Conservation (phyloP, 306 rosid species). For the Ziziphus jujuba region DNA sequence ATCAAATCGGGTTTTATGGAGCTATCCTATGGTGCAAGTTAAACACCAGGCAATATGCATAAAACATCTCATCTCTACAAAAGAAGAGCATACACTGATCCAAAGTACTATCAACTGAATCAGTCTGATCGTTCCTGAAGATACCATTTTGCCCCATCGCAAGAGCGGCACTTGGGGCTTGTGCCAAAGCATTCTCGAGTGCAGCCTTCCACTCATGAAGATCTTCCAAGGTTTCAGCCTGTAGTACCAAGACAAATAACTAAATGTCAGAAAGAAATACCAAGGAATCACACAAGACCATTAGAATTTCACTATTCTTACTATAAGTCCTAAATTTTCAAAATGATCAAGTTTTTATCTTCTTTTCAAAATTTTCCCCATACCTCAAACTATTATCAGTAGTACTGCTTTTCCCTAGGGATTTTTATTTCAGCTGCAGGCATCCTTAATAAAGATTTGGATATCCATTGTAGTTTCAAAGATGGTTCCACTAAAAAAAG, state of each 20-base stretch:
- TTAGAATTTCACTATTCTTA: not conserved
- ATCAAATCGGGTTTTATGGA: slow-evolving; percentile 14
- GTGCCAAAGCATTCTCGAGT: slow-evolving; percentile 80
- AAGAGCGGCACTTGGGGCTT: slow-evolving; percentile 68
- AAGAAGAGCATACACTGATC: slow-evolving; percentile 66
- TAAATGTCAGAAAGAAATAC: slow-evolving; percentile 28
- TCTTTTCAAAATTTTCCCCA: slow-evolving; percentile 1
- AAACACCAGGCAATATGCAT: slow-evolving; percentile 21
- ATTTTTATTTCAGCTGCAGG: no score
- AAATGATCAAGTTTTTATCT: not conserved
- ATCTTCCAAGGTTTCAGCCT: slow-evolving; percentile 95
- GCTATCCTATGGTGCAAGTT: slow-evolving; percentile 24
- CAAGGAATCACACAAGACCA: slow-evolving; percentile 6
- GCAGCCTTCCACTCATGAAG: slow-evolving; percentile 94
- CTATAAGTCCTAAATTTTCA: not conserved
- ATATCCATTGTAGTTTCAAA: no score
- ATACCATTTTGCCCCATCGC: slow-evolving; percentile 68
- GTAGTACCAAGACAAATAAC: slow-evolving; percentile 30
- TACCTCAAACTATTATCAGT: not conserved
- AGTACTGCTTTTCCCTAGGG: no score
- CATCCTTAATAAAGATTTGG: no score
- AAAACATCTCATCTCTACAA: slow-evolving; percentile 43
- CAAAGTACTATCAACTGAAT: slow-evolving; percentile 60
- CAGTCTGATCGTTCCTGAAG: slow-evolving; percentile 60
- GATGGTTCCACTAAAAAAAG: no score